Base-by-base conservation (phyloP, 164 flowering plant genomes). In the Tinospora cordifolia region DNA sequence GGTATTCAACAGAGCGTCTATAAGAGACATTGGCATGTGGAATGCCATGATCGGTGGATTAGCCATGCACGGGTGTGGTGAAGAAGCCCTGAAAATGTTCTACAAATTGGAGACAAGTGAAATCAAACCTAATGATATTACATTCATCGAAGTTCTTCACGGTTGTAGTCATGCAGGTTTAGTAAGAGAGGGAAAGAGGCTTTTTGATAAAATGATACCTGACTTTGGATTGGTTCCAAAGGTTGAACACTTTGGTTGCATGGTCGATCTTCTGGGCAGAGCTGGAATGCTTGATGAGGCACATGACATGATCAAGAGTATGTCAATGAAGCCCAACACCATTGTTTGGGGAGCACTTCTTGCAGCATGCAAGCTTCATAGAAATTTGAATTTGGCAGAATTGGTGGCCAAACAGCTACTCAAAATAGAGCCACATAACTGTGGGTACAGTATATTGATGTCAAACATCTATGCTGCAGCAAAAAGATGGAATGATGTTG, bases 91-190 rank as follows among this genome's bases (percentile, higher is more conserved):
- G 71, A 65, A 81, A 49, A 82, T 87, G 67, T 81, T 86, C 74
- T 65, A 69, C 66, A 69, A 79, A 65, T 79, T 87, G 86, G 74
- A 79, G 72, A 71, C 36, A 65, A 46, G 27, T 6, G 72, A 69
- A 34, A 70, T 77, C 8, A 80, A 78, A 46, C 88, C 89, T n/a
- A 84, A 86, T 70, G 84, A 80, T 63, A 75, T 84, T 13, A 86
- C 89, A 44, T 83, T 80, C 27, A 76, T 84, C 9, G 85, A 71
- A 54, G 76, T 77, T 41, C 65, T 87, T 21, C 82, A 83, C 74
- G 91, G 86, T 66, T 86, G 88, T 57, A 84, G 87, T 70, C 91
- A 87, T 80, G 83, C 88, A 21, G 89, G 89, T 54, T 67, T 84
- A 80, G 84, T 86, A 34, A 67, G 66, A 21, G 86, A 82, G 66